phyloP scores from a whole-genome alignment of 805 yeast species.

The Helenozyma rhizophorensis region DNA sequence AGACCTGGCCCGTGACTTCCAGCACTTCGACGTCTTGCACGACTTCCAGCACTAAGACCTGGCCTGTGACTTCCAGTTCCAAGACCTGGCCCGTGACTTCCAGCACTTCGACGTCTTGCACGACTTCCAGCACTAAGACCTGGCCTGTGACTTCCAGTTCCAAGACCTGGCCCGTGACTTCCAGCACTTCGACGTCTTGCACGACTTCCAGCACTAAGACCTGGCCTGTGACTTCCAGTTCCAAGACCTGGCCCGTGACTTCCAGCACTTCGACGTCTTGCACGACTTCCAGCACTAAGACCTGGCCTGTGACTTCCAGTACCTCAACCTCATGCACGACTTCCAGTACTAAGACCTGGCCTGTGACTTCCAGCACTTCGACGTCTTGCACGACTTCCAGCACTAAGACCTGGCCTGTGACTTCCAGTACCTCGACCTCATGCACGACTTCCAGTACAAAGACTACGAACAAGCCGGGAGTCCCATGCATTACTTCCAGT shows the following conservation, averaged over 20 bases:
- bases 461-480: neutral
- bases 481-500: neutral
- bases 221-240: neutral
- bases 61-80: neutral
- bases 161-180: neutral
- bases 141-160: neutral
- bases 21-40: neutral
- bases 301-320: neutral
- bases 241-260: neutral
- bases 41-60: neutral
- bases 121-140: neutral
- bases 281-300: neutral
- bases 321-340: neutral
- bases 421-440: slow-evolving; percentile 1
- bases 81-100: neutral
- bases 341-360: neutral
- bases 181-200: neutral
- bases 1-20: neutral
- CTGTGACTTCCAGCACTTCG: neutral
- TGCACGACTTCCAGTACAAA: neutral
- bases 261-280: neutral
- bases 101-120: neutral
- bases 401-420: neutral
- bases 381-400: neutral
- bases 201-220: neutral